Evolutionary conservation across 345 rosid species (phyloP).

Genomic region (Murraya koenigii): DNA sequence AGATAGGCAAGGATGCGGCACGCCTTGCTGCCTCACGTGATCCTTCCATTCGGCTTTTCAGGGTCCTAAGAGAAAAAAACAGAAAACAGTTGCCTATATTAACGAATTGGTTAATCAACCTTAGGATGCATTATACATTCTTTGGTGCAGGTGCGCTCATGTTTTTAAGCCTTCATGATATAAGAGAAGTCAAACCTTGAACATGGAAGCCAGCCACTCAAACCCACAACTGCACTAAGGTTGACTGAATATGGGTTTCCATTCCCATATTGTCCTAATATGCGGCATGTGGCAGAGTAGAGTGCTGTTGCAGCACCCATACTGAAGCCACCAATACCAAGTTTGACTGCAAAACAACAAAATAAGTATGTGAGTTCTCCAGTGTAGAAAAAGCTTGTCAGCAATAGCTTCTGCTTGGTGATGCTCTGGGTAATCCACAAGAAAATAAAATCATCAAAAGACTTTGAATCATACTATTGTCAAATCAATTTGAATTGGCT

Average conservation of each 20-base stretch:
- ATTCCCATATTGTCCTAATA: slow-evolving; percentile 50
- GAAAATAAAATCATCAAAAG: background rate
- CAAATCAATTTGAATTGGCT: background rate
- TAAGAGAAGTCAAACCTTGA: slow-evolving; percentile 42
- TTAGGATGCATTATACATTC: background rate
- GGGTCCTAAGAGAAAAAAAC: slow-evolving; percentile 39
- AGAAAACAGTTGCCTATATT: slow-evolving; percentile 7
- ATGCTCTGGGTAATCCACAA: slow-evolving; percentile 19
- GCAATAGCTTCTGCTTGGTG: background rate
- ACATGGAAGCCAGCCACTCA: slow-evolving; percentile 78
- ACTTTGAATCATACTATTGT: background rate
- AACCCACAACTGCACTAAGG: slow-evolving; percentile 52
- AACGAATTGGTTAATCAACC: slow-evolving; percentile 12
- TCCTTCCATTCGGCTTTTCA: slow-evolving; percentile 52
- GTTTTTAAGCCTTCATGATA: background rate
- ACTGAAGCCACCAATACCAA: slow-evolving; percentile 80
- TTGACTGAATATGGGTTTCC: slow-evolving; percentile 47
- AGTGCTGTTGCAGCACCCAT: slow-evolving; percentile 81
- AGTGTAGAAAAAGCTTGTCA: background rate
- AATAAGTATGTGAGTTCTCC: background rate
- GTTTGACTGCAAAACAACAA: slow-evolving; percentile 35
- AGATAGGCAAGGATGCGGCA: slow-evolving; percentile 57
- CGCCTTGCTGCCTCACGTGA: slow-evolving; percentile 50
- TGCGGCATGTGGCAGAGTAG: slow-evolving; percentile 57
- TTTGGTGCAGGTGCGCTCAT: background rate